A percentile compares a stretch with the other conserved stretches of the same genome.
These are phyloP conservation scores for Iris macrosiphon DNA, from an alignment of 106 monocot species.

Conservation along the genomic window DNA sequence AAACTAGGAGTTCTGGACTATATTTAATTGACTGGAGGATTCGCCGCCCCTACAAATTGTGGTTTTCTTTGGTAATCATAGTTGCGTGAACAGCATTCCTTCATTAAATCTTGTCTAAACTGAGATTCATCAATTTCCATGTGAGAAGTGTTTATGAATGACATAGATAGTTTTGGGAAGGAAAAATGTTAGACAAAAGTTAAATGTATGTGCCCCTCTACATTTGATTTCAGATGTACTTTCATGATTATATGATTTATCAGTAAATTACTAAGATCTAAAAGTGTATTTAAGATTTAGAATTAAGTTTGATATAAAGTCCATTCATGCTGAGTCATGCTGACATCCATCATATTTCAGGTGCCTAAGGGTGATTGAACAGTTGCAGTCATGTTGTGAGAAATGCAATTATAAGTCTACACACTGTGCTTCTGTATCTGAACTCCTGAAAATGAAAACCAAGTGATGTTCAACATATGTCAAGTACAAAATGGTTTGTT, in stretches of 20 bases:
- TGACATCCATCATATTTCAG: slow-evolving; percentile 27
- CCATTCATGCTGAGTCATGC: neutral
- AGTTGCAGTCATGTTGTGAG: slow-evolving; percentile 82
- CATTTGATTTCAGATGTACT: neutral
- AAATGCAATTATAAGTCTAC: slow-evolving; percentile 82
- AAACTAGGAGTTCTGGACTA: no score
- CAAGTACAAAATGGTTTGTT: no score
- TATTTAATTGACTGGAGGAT: no score
- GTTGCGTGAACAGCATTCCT: no score
- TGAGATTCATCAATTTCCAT: neutral
- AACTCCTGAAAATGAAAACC: slow-evolving; percentile 48
- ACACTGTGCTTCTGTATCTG: slow-evolving; percentile 86
- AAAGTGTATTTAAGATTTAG: neutral
- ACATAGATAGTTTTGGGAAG: neutral
- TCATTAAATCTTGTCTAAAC: neutral
- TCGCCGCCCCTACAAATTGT: no score
- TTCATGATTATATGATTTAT: neutral
- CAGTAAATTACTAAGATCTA: neutral
- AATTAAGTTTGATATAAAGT: neutral
- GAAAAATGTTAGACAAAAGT: neutral
- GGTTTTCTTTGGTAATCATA: no score
- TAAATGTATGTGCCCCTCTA: neutral
- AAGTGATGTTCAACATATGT: slow-evolving; percentile 18
- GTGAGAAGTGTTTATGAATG: neutral
- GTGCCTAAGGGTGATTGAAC: slow-evolving; percentile 69